A percentile compares a stretch with the other conserved stretches of the same genome.
phyloP scores from a whole-genome alignment of 2,329 filamentous ascomycete genomes.

The Ceratocystis ficicola region DNA sequence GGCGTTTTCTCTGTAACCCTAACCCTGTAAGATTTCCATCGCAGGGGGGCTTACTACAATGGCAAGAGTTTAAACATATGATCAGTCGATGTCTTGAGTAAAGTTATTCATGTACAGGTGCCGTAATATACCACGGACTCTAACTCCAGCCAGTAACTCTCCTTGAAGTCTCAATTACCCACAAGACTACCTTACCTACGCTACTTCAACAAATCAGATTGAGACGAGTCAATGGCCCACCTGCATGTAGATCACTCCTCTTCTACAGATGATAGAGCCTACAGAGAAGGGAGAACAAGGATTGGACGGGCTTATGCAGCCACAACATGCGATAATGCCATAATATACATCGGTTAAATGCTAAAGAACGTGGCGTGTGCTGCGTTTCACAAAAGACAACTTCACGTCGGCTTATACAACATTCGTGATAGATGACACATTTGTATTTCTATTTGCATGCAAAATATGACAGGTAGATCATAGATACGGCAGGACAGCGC shows the following conservation, averaged over 20 bases:
- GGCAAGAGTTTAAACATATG: too few species aligned
- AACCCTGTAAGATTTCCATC: not conserved
- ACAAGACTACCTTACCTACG: too few species aligned
- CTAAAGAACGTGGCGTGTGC: not conserved
- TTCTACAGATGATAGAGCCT: too few species aligned
- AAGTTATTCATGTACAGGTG: too few species aligned
- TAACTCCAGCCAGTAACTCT: too few species aligned
- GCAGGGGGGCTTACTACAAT: too few species aligned
- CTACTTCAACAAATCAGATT: too few species aligned
- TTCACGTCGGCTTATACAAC: constrained; percentile 2
- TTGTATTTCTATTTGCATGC: not conserved
- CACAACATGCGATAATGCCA: not conserved
- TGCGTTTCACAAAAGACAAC: constrained; percentile 7
- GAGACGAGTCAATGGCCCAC: too few species aligned
- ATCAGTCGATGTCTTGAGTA: too few species aligned
- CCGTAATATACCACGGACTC: too few species aligned
- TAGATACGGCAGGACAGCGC: not conserved
- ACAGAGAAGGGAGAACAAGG: not conserved
- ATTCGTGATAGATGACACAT: not conserved
- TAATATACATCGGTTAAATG: constrained; percentile 5
- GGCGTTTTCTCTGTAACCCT: not conserved
- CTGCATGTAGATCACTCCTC: too few species aligned
- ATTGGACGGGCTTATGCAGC: not conserved
- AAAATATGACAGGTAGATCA: not conserved
- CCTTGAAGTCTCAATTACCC: too few species aligned